Evolutionary conservation across 2,329 filamentous ascomycete species (phyloP).

Genomic region (Fusarium nanum): DNA sequence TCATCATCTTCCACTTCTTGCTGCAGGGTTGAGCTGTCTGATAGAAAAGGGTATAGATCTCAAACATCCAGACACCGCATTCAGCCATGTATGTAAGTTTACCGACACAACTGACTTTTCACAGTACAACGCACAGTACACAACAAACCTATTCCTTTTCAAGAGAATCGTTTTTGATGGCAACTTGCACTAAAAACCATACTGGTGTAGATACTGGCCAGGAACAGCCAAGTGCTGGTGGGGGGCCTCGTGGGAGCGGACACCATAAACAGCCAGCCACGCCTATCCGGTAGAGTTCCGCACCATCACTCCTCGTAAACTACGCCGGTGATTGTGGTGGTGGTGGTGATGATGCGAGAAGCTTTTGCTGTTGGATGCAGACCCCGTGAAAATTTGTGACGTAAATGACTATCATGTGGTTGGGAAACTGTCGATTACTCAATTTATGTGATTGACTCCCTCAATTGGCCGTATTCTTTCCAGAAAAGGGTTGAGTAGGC

Average conservation of each 20-base stretch:
- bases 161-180: slow-evolving; percentile 19
- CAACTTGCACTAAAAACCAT: slow-evolving; percentile 38
- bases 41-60: not conserved
- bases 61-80: slow-evolving; percentile 5
- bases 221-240: slow-evolving; percentile 37
- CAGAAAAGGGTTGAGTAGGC: slow-evolving; percentile 30
- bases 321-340: slow-evolving; percentile 11
- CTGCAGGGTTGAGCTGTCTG: not conserved
- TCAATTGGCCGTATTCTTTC: slow-evolving; percentile 33
- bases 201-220: slow-evolving; percentile 7
- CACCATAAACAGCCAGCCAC: slow-evolving; percentile 30
- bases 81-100: not conserved
- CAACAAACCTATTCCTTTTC: slow-evolving; percentile 14
- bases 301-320: slow-evolving; percentile 32
- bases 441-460: slow-evolving; percentile 31
- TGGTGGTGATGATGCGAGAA: slow-evolving; percentile 31
- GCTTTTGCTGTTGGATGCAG: slow-evolving; percentile 25
- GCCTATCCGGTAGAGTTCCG: slow-evolving; percentile 43
- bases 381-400: slow-evolving; percentile 35
- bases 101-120: slow-evolving; percentile 29
- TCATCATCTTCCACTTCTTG: not conserved
- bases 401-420: slow-evolving; percentile 38
- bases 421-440: slow-evolving; percentile 25
- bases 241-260: slow-evolving; percentile 44
- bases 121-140: slow-evolving; percentile 22